Conservation (phyloP, 2,329 filamentous ascomycete genomes). For the Capronia americana region DNA sequence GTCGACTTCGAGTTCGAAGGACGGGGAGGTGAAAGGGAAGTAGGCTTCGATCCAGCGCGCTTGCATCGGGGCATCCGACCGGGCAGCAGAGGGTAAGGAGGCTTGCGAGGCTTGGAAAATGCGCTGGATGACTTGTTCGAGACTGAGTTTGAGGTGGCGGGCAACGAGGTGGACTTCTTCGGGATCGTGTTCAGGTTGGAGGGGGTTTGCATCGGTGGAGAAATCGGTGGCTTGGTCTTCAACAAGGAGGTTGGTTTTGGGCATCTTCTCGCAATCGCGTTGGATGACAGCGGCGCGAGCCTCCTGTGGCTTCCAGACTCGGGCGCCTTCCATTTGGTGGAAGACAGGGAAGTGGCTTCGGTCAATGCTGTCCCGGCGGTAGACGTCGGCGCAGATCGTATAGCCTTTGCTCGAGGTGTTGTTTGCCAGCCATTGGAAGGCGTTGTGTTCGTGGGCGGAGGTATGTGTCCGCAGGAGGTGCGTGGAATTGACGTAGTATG, state of each 20-base stretch:
- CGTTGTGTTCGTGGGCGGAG: conserved; percentile 88
- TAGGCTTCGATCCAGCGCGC: conserved; percentile 96
- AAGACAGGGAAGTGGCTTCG: conserved; percentile 95
- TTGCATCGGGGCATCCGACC: conserved; percentile 72
- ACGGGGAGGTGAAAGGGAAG: conserved; percentile 95
- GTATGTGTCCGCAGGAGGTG: conserved; percentile 93
- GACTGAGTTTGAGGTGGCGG: conserved; percentile 82
- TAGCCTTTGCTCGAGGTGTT: conserved; percentile 69
- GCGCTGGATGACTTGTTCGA: conserved; percentile 88
- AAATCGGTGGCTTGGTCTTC: conserved; percentile 53
- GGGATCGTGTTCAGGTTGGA: conserved; percentile 74
- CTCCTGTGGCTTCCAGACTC: conserved; percentile 67
- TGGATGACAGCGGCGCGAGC: conserved; percentile 42
- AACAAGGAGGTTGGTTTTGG: conserved; percentile 45
- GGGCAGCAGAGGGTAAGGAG: conserved; percentile 45
- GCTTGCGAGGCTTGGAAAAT: conserved; percentile 80
- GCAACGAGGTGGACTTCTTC: conserved; percentile 83
- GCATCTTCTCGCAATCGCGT: conserved; percentile 73
- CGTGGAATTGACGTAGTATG: conserved; percentile 88
- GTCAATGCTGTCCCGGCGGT: conserved; percentile 92
- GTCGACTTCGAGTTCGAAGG: conserved; percentile 95
- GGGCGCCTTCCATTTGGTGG: conserved; percentile 97
- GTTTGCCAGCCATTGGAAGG: conserved; percentile 62
- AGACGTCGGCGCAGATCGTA: conserved; percentile 92
- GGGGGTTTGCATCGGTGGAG: conserved; percentile 79